phyloP scores from a whole-genome alignment of 441 rosid genomes.

The Populus hybrid region DNA sequence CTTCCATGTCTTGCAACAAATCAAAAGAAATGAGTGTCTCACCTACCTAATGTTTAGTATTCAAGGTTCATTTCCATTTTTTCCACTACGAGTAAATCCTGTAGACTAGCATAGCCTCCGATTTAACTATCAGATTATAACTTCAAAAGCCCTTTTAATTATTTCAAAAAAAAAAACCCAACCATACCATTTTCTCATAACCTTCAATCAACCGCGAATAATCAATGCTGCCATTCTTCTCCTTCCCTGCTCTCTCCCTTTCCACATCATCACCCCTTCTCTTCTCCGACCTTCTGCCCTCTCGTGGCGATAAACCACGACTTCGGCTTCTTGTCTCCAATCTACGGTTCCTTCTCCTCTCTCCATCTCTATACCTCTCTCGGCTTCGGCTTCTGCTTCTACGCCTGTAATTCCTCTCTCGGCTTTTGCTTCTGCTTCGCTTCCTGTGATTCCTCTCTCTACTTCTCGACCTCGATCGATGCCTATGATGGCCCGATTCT shows the following conservation, averaged over 20 bases:
- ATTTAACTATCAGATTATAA: no score
- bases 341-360: slow-evolving; percentile 34
- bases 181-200: slow-evolving; percentile 63
- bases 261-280: slow-evolving; percentile 19
- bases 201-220: slow-evolving; percentile 61
- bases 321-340: slow-evolving; percentile 29
- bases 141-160: background rate
- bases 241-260: slow-evolving; percentile 30
- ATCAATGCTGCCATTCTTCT: slow-evolving; percentile 37
- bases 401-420: slow-evolving; percentile 24
- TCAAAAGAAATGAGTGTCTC: background rate
- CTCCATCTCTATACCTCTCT: slow-evolving; percentile 2
- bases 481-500: slow-evolving; percentile 31
- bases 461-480: slow-evolving; percentile 26
- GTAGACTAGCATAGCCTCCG: background rate
- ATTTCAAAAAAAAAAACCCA: background rate
- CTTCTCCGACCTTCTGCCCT: slow-evolving; percentile 38
- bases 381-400: slow-evolving; percentile 9
- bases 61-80: slow-evolving; percentile 1
- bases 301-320: slow-evolving; percentile 26
- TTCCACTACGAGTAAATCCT: background rate
- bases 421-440: slow-evolving; percentile 20
- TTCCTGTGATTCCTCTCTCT: slow-evolving; percentile 26
- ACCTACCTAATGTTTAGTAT: background rate
- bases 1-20: background rate